Evolutionary conservation across 768 basidiomycete genomes (phyloP).

Genomic region (Crucibulum laeve): DNA sequence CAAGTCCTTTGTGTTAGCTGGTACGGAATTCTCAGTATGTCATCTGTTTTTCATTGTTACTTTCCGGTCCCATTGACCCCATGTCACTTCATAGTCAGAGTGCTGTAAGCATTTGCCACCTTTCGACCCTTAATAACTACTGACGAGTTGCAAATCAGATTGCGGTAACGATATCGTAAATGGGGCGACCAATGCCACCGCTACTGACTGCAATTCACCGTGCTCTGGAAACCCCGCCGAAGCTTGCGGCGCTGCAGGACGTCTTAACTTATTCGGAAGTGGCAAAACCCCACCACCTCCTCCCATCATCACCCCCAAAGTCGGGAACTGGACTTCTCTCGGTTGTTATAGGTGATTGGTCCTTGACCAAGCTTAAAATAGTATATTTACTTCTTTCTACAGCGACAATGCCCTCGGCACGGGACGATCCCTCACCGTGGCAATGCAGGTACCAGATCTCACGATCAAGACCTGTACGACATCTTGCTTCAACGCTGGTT

Average conservation of each 20-base stretch:
- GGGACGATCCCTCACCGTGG: conserved; percentile 36
- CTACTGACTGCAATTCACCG: conserved; percentile 53
- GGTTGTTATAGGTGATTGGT: conserved; percentile 67
- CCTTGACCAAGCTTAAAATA: neutral
- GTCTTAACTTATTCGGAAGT: conserved; percentile 62
- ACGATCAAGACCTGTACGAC: conserved; percentile 56
- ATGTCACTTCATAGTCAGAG: conserved; percentile 16
- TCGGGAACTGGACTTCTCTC: conserved; percentile 64
- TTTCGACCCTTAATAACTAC: conserved; percentile 1
- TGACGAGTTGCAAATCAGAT: conserved; percentile 33
- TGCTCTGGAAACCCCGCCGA: conserved; percentile 59
- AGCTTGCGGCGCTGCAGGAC: conserved; percentile 55
- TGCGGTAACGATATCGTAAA: conserved; percentile 55
- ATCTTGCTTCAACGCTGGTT: conserved; percentile 55
- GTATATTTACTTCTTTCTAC: neutral
- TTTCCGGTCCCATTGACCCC: conserved; percentile 1
- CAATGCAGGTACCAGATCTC: conserved; percentile 32
- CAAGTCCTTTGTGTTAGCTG: conserved; percentile 57
- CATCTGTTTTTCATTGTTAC: conserved; percentile 2
- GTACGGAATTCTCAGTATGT: conserved; percentile 52
- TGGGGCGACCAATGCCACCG: conserved; percentile 37
- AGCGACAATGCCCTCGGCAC: conserved; percentile 41
- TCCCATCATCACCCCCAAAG: conserved; percentile 46
- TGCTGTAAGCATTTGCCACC: conserved; percentile 20
- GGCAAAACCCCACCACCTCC: conserved; percentile 51